phyloP scores from a whole-genome alignment of 2,329 filamentous ascomycete species.

The Aspergillus carbonarius region DNA sequence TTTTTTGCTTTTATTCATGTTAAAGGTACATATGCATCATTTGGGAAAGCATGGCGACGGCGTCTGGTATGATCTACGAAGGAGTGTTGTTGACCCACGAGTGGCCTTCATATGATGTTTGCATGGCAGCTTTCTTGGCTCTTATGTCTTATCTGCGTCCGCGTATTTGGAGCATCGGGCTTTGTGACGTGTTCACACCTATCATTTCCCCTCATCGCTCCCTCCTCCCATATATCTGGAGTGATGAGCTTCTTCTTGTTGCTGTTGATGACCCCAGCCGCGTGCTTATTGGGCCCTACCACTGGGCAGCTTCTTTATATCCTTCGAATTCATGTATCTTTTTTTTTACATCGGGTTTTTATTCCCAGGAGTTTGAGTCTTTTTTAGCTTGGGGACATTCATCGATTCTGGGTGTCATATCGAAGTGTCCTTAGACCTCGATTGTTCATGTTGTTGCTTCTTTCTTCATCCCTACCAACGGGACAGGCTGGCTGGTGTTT shows the following conservation, averaged over 20 bases:
- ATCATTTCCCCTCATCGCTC: slow-evolving; percentile 1
- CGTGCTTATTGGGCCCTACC: background rate
- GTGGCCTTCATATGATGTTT: slow-evolving; percentile 24
- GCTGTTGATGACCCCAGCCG: background rate
- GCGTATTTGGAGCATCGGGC: slow-evolving; percentile 10
- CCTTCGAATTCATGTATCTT: slow-evolving; percentile 29
- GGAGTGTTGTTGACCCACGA: slow-evolving; percentile 13
- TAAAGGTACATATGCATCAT: slow-evolving; percentile 23
- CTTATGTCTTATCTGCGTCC: slow-evolving; percentile 5
- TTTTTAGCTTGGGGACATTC: slow-evolving; percentile 18
- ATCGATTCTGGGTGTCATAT: slow-evolving; percentile 11
- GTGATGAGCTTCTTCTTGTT: background rate
- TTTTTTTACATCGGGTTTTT: slow-evolving; percentile 9
- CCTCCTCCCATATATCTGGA: background rate
- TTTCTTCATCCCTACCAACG: slow-evolving; percentile 5
- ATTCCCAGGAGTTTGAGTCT: slow-evolving; percentile 17
- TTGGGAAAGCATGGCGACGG: slow-evolving; percentile 31
- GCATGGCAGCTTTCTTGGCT: slow-evolving; percentile 11
- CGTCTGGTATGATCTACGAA: slow-evolving; percentile 22
- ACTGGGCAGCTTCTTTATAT: background rate
- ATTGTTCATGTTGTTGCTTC: slow-evolving; percentile 4
- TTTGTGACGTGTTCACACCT: slow-evolving; percentile 11
- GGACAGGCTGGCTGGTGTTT: background rate
- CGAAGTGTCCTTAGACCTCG: slow-evolving; percentile 9
- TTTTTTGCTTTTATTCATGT: slow-evolving; percentile 16